phyloP scores from a whole-genome alignment of 139 green algal species.

The Volvox reticuliferus region DNA sequence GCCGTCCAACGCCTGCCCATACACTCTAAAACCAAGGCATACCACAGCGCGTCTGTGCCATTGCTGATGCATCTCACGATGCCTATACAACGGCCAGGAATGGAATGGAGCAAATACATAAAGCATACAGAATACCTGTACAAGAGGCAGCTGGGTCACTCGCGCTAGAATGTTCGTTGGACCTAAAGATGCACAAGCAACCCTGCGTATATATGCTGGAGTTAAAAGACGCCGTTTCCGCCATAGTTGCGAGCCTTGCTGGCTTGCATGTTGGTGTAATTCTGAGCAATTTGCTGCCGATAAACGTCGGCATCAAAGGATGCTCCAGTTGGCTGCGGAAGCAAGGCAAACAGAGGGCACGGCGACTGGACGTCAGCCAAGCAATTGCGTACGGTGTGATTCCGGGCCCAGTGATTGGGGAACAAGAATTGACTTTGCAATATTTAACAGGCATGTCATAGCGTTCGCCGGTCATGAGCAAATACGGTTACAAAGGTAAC shows the following conservation, averaged over 20 bases:
- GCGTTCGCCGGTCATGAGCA: too few relatives aligned
- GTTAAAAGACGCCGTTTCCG: conserved; percentile 1
- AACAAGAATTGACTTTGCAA: too few relatives aligned
- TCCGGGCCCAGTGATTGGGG: too few relatives aligned
- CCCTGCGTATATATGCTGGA: too few relatives aligned
- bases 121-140: not conserved
- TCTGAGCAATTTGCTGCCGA: conserved; percentile 12
- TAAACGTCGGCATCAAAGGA: conserved; percentile 31
- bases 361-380: too few relatives aligned
- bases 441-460: too few relatives aligned
- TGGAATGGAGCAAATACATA: not conserved
- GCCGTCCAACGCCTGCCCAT: not conserved
- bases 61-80: not conserved
- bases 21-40: not conserved
- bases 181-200: too few relatives aligned
- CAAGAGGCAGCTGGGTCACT: too few relatives aligned
- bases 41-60: not conserved
- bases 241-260: conserved; percentile 35
- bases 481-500: too few relatives aligned
- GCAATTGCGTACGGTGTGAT: too few relatives aligned
- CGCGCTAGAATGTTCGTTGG: too few relatives aligned
- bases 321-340: not conserved
- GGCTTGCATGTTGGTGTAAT: conserved; percentile 36
- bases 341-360: not conserved
- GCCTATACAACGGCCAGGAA: not conserved